phyloP scores from a whole-genome alignment of 179 eudicot species.

The Camellia oleifera region DNA sequence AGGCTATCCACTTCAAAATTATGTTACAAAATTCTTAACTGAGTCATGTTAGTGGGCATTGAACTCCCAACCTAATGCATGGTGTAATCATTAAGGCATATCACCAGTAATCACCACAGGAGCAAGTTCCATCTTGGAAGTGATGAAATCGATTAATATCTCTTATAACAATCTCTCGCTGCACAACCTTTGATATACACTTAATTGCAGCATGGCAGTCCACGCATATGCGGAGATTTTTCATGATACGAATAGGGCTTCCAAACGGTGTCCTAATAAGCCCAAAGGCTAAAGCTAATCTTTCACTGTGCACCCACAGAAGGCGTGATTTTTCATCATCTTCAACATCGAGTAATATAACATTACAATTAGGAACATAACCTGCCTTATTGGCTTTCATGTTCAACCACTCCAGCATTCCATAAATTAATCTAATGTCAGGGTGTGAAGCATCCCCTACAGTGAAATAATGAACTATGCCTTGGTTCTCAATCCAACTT shows the following conservation, averaged over 20 bases:
- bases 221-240: conserved; percentile 22
- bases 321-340: conserved; percentile 17
- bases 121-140: conserved; percentile 20
- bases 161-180: conserved; percentile 24
- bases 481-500: conserved; percentile 25
- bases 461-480: conserved; percentile 19
- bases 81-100: background rate
- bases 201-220: conserved; percentile 23
- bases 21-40: too few relatives aligned
- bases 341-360: conserved; percentile 17
- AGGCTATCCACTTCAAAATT: too few relatives aligned
- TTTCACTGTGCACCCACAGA: conserved; percentile 26
- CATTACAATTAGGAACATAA: conserved; percentile 17
- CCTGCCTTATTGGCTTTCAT: conserved; percentile 25
- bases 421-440: conserved; percentile 14
- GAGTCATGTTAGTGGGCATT: too few relatives aligned
- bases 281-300: conserved; percentile 26
- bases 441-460: conserved; percentile 24
- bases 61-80: too few relatives aligned
- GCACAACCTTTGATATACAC: conserved; percentile 18
- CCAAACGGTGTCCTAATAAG: conserved; percentile 22
- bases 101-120: conserved; percentile 24
- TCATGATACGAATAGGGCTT: conserved; percentile 20
- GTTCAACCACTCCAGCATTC: conserved; percentile 24
- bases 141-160: conserved; percentile 29